Base-by-base conservation (phyloP, 768 basidiomycete genomes). In the Mycena epipterygia region DNA sequence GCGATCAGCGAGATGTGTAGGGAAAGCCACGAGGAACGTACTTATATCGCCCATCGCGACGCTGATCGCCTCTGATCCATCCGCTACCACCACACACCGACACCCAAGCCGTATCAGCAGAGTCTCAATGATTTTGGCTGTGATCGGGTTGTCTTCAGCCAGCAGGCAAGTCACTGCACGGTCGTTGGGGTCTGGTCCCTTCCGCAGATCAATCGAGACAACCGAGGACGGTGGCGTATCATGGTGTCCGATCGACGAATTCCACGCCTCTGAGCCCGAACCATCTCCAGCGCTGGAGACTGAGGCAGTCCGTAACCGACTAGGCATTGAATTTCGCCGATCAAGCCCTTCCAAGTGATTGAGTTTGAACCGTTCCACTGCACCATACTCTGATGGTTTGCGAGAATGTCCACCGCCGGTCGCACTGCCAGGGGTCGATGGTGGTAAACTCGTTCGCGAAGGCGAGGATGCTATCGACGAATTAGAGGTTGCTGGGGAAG, bases 1-100 rank as follows among this genome's bases (percentile, higher is more conserved):
- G 13, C 66, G 70, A 68, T 73, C 74, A 44, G 23, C 46, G 46
- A 63, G 63, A 41, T 37, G 42, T 46, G 46, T 37, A 33, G 64
- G 11, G 7, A 25, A 46, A 57, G 52, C 41, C 68, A 41, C 58
- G 73, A 66, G 33, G 71, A 61, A 89, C 95, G 83, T 78, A 98
- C 96, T 96, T 82, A 98, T 98, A 77, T 97, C 96, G 52, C 96
- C 95, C 90, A 98, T 96, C 3, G 97, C 96, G 57, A 98, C 95
- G 73, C 96, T 95, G 76, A 99, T 93, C 25, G 98, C 98, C 81
- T 98, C 96, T 6, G 97, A 95, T 11, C 98, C 98, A 82, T 99
- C 96, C 48, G 95, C 90, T 21, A 98, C 98, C 12, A 98, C 94
- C 13, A 98, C 93, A 79, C 95, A 96, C 21, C 97, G 93, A 80